Conservation (phyloP, 176 grass and related monocot genomes). For the Phoenix dactylifera region DNA sequence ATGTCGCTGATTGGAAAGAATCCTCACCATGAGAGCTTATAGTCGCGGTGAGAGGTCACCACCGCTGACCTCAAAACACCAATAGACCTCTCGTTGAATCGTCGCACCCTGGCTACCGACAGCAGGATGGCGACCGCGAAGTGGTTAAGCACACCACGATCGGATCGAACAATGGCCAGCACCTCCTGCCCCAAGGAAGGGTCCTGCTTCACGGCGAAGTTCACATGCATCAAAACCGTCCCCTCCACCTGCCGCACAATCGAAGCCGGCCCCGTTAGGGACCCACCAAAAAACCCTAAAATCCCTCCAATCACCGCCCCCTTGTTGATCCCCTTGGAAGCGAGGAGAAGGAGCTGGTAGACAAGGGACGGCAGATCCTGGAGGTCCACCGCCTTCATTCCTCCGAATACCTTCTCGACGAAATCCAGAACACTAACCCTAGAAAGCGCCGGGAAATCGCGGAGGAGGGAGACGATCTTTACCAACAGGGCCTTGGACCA, state of each 20-base stretch:
- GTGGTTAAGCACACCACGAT: slow-evolving; percentile 42
- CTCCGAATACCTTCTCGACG: slow-evolving; percentile 36
- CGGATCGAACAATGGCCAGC: slow-evolving; percentile 42
- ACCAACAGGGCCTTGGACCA: slow-evolving; percentile 30
- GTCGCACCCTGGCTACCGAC: slow-evolving; percentile 53
- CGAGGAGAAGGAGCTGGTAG: slow-evolving; percentile 77
- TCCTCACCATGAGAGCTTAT: slow-evolving; percentile 43
- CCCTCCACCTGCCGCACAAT: slow-evolving; percentile 66
- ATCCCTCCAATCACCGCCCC: slow-evolving; percentile 47
- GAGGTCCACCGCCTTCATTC: slow-evolving; percentile 42
- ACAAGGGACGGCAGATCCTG: slow-evolving; percentile 65
- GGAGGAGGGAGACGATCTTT: slow-evolving; percentile 27
- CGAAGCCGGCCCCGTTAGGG: slow-evolving; percentile 34
- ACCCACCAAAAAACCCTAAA: slow-evolving; percentile 53
- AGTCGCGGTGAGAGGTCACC: slow-evolving; percentile 37
- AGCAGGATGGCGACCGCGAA: slow-evolving; percentile 72
- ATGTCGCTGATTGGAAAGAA: not conserved
- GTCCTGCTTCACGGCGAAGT: slow-evolving; percentile 91
- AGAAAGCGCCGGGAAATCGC: slow-evolving; percentile 16
- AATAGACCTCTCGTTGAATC: slow-evolving; percentile 47
- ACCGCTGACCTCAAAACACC: slow-evolving; percentile 36
- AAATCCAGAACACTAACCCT: slow-evolving; percentile 17
- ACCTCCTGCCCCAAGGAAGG: slow-evolving; percentile 65
- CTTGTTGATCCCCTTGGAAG: slow-evolving; percentile 50
- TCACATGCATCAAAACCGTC: slow-evolving; percentile 71